These are phyloP conservation scores for Chlamydomonas reinhardtii DNA, from an alignment of 163 green algal species.

Conservation along the genomic window DNA sequence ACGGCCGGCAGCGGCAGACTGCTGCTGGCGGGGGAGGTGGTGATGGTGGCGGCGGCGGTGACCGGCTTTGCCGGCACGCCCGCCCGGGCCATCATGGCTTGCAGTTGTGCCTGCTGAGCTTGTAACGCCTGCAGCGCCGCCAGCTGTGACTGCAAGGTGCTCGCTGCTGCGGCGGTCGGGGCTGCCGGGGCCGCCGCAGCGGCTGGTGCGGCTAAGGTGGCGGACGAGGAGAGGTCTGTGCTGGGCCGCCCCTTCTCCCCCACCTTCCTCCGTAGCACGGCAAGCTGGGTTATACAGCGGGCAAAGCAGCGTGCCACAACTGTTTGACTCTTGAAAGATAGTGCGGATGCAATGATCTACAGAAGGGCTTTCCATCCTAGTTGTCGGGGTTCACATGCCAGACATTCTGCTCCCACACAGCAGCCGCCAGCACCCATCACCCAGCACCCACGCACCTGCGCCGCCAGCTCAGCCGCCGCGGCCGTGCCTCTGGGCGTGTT, in stretches of 20 bases:
- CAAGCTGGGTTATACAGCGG: background rate
- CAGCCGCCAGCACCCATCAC: too few species aligned
- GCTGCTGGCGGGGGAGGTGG: background rate
- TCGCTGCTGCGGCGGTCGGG: background rate
- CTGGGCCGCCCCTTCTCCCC: background rate
- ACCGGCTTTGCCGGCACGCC: background rate
- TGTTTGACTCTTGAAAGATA: too few species aligned
- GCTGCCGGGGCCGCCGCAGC: background rate
- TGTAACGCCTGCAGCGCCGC: slow-evolving; percentile 5
- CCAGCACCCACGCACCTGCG: background rate
- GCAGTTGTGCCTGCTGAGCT: slow-evolving; percentile 3
- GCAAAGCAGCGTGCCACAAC: too few species aligned
- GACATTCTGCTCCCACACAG: too few species aligned
- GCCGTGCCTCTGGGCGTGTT: background rate
- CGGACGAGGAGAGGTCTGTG: background rate
- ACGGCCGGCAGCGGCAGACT: too few species aligned
- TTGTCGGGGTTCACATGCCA: too few species aligned
- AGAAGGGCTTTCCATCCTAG: too few species aligned
- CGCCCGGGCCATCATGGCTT: background rate
- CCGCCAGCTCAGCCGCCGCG: background rate
- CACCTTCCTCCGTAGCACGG: slow-evolving; percentile 16
- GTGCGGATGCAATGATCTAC: too few species aligned
- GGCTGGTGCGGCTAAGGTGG: background rate
- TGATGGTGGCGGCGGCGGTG: background rate
- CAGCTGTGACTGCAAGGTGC: slow-evolving; percentile 4